Evolutionary conservation across 495 filamentous ascomycete species (phyloP).

Genomic region (Trichoderma gamsii): DNA sequence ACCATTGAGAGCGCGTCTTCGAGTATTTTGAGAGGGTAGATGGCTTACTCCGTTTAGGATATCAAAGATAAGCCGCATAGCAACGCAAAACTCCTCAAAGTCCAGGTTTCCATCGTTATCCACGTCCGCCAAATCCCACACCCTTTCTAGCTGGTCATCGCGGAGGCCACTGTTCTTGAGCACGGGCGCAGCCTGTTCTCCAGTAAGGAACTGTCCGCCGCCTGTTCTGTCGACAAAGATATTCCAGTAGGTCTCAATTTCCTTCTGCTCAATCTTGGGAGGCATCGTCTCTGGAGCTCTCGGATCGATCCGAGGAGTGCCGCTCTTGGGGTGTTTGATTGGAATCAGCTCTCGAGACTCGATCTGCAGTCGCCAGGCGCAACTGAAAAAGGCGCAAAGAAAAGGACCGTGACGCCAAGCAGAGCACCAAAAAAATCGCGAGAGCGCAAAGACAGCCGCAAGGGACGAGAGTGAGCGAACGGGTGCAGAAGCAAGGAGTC

Average conservation of each 20-base stretch:
- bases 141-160: constrained; percentile 90
- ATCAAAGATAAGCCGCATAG: constrained; percentile 96
- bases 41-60: constrained; percentile 75
- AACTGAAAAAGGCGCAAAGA: background rate
- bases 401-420: background rate
- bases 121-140: constrained; percentile 97
- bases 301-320: background rate
- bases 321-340: background rate
- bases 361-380: background rate
- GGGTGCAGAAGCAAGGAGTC: background rate
- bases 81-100: constrained; percentile 99
- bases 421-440: background rate
- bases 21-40: background rate
- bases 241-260: constrained; percentile 98
- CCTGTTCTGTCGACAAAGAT: constrained; percentile 84
- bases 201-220: constrained; percentile 78
- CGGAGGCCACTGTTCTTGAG: constrained; percentile 91
- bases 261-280: constrained; percentile 87
- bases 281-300: constrained; percentile 41
- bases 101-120: constrained; percentile 94
- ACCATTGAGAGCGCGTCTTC: background rate
- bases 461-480: background rate
- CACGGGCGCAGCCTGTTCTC: constrained; percentile 84
- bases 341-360: background rate
- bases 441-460: constrained; percentile 3